Percentiles rank a stretch among this genome's conserved stretches.
Evolutionary conservation across 805 yeast species (phyloP).

Genomic region (Nakazawaea populi): DNA sequence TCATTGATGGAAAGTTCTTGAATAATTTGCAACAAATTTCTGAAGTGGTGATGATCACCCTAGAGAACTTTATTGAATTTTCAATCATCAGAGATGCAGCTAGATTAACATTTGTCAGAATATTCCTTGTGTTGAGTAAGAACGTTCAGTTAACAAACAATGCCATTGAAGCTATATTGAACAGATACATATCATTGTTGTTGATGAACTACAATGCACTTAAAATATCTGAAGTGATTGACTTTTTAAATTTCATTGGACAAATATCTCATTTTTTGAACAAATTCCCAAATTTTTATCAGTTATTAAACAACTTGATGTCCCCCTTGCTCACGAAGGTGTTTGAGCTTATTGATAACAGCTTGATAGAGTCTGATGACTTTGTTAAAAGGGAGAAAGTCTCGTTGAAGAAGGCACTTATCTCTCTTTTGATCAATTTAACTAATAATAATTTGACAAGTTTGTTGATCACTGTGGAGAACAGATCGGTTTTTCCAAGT

Average conservation of each 20-base stretch:
- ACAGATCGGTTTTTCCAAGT: slow-evolving; percentile 52
- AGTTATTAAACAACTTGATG: slow-evolving; percentile 64
- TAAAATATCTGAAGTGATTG: slow-evolving; percentile 61
- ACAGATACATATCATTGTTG: slow-evolving; percentile 65
- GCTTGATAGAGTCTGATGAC: slow-evolving; percentile 22
- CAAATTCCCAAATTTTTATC: slow-evolving; percentile 61
- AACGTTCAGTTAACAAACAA: slow-evolving; percentile 37
- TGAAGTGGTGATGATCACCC: slow-evolving; percentile 75
- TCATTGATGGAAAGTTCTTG: slow-evolving; percentile 25
- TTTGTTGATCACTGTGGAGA: slow-evolving; percentile 63
- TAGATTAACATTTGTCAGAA: slow-evolving; percentile 80
- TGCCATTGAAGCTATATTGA: slow-evolving; percentile 41
- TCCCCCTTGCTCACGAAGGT: slow-evolving; percentile 70
- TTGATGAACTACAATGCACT: slow-evolving; percentile 52
- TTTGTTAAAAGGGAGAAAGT: slow-evolving; percentile 49
- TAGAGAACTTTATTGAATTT: slow-evolving; percentile 64
- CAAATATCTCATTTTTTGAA: slow-evolving; percentile 80
- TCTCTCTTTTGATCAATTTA: slow-evolving; percentile 63
- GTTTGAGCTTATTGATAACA: slow-evolving; percentile 30
- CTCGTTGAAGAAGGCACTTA: slow-evolving; percentile 62
- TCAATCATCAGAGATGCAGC: slow-evolving; percentile 79
- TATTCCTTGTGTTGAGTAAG: slow-evolving; percentile 66
- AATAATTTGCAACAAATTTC: slow-evolving; percentile 37
- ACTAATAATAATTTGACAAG: slow-evolving; percentile 76
- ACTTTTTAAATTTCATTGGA: slow-evolving; percentile 79